phyloP scores from a whole-genome alignment of 345 rosid genomes.

The Euphorbia peplus region DNA sequence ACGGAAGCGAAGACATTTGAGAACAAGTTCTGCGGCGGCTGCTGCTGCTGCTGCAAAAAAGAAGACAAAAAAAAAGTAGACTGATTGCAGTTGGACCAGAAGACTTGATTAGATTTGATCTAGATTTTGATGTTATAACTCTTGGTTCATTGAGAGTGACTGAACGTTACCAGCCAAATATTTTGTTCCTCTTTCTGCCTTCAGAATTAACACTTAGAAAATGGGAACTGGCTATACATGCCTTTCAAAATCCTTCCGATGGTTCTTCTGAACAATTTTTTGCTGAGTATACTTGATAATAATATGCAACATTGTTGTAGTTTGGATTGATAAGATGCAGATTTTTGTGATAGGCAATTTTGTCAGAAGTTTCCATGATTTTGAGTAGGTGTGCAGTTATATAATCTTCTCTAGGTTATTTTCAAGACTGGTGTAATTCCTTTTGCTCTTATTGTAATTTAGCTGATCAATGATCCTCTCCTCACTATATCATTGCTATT shows the following conservation, averaged over 20 bases:
- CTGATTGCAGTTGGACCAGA: too few relatives aligned
- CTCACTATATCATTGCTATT: too few relatives aligned
- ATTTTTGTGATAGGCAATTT: not conserved
- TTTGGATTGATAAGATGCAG: not conserved
- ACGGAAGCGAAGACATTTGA: constrained; percentile 24
- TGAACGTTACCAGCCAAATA: not conserved
- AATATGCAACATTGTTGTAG: not conserved
- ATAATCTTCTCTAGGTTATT: too few relatives aligned
- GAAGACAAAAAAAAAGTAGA: not conserved
- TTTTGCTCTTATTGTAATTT: too few relatives aligned
- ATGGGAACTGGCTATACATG: too few relatives aligned
- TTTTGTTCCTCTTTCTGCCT: not conserved
- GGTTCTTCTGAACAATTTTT: not conserved
- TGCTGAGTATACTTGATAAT: not conserved
- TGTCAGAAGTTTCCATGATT: not conserved
- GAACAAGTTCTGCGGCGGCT: not conserved
- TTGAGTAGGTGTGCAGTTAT: not conserved
- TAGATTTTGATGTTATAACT: not conserved
- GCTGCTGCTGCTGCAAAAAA: not conserved
- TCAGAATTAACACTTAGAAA: not conserved
- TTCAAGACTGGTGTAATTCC: too few relatives aligned
- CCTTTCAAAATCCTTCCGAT: not conserved
- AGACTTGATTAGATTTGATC: not conserved
- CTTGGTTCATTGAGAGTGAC: not conserved
- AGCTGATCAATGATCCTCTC: too few relatives aligned